A percentile compares a stretch with the other conserved stretches of the same genome.
phyloP scores from a whole-genome alignment of 73 alveolate species.

The Paramecium tetraurelia region DNA sequence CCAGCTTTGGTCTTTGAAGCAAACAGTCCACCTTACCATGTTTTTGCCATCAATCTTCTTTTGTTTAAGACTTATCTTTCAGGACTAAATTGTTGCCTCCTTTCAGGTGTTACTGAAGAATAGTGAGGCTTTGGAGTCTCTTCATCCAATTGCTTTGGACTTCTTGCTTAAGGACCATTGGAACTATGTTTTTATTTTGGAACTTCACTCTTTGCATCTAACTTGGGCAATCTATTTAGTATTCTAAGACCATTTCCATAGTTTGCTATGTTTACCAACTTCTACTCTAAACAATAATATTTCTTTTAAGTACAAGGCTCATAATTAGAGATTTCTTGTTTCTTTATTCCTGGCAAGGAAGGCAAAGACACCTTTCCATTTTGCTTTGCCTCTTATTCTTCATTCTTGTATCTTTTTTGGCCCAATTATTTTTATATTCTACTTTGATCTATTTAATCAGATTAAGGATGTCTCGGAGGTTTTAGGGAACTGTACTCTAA shows the following conservation, averaged over 20 bases:
- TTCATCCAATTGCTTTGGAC: conserved; percentile 11
- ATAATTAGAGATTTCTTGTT: not conserved
- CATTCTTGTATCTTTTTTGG: conserved; percentile 12
- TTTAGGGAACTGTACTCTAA: conserved; percentile 5
- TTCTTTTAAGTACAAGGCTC: not conserved
- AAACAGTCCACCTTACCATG: not conserved
- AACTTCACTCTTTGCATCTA: conserved; percentile 30
- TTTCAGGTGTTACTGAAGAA: conserved; percentile 24
- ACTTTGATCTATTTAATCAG: not conserved
- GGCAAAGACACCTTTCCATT: conserved; percentile 29
- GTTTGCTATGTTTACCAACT: not conserved
- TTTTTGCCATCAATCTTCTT: conserved; percentile 17
- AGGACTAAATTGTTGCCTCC: not conserved
- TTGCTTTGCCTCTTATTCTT: not conserved
- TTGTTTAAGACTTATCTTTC: conserved; percentile 7
- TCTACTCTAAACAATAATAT: not conserved
- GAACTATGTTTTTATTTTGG: conserved; percentile 28
- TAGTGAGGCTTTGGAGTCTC: not conserved
- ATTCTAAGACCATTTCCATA: conserved; percentile 41
- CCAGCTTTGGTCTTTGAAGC: conserved; percentile 56
- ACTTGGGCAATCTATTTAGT: conserved; percentile 6
- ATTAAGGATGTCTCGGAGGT: conserved; percentile 45
- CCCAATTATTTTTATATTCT: not conserved
- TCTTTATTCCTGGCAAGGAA: not conserved
- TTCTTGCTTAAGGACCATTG: conserved; percentile 7